Evolutionary conservation across 1,284 basidiomycete species (phyloP), one percentile per base, ranked within the genome.

Genomic region (Cryptococcus sp.): DNA sequence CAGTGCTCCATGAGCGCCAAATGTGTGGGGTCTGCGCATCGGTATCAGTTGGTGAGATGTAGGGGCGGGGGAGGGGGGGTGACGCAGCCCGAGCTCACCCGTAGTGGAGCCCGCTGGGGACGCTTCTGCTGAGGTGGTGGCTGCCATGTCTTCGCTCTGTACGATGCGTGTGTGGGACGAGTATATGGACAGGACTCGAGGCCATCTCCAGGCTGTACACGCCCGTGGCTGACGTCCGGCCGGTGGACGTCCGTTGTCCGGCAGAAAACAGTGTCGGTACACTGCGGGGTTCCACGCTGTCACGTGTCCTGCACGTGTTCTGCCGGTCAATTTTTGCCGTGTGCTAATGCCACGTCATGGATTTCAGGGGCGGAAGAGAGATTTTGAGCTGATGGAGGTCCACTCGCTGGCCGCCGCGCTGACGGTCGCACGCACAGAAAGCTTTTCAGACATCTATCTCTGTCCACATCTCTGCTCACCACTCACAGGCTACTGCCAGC

Each of bases 1-100:
- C 75, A 77, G 55, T 73, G 69, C 20, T 59, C 59, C 65, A 78
- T 74, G 53, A 76, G 64, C 6, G 67, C 67, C 20, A 71, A 59
- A 51, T 76, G 69, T n/a, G 73, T 64, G 0, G 69, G 59, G 50
- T 75, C 73, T 68, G 53, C n/a, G 15, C 18, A 1, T 43, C 13
- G 40, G 6, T 6, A 15, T n/a, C 16, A 18, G n/a, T n/a, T 7
- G 21, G 16, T 43, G n/a, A 33, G 28, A 33, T 33, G 9, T 33
- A 33, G n/a, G n/a, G n/a, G n/a, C n/a, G n/a, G n/a, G n/a, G n/a
- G n/a, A n/a, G n/a, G n/a, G n/a, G n/a, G n/a, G n/a, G n/a, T n/a
- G n/a, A n/a, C n/a, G n/a, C 9, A 33, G 28, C 28, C 28, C 9
- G 28, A 9, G 28, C 21, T 43, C 40, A 43, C 40, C 40, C 21